Base-by-base conservation (phyloP, 257 asterid genomes). In the Rhazya stricta region DNA sequence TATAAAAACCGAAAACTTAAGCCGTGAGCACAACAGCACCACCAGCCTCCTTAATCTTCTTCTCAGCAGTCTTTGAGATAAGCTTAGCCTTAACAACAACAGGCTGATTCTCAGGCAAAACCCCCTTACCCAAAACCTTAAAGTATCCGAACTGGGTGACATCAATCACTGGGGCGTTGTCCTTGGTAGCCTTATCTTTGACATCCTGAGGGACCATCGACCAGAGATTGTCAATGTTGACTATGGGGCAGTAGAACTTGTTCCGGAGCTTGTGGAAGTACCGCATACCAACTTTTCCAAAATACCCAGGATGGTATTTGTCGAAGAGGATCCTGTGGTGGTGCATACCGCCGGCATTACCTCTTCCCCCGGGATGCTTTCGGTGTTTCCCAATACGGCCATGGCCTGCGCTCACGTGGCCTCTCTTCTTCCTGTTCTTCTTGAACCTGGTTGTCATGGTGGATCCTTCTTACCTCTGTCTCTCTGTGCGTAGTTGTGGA, bases 391-490 rank as follows among this genome's bases (percentile, higher is more conserved):
- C 85, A 39, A 82, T 54, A 76, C 85, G 83, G 6, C 85, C 85
- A n/a, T 82, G 85, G 8, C 85, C 85, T 29, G 85, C 85, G 54
- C 85, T 82, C n/a, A 82, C 85, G 79, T 82, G 85, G 54, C 85
- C 85, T n/a, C 86, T 77, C 83, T 82, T 82, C 83, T 82, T 82
- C 61, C 86, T 57, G 83, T 79, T 79, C 75, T 79, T 82, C 81
- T 82, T 82, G 72, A 82, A 76, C 42, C 86, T 27, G 75, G 86
- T 82, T 0, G 83, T 79, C 86, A 82, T 82, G 30, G 71, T 18
- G 32, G 71, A 66, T 37, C 1, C 5, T n/a, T 27, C 32, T 37
- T 60, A 11, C 39, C 32, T 15, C 6, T 60, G 39, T 29, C 67
- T 60, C 41, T 13, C 37, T 58, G 19, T 11, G 39, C 0, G 18